phyloP scores from a whole-genome alignment of 2,329 filamentous ascomycete genomes.

The Fusarium burgessii region DNA sequence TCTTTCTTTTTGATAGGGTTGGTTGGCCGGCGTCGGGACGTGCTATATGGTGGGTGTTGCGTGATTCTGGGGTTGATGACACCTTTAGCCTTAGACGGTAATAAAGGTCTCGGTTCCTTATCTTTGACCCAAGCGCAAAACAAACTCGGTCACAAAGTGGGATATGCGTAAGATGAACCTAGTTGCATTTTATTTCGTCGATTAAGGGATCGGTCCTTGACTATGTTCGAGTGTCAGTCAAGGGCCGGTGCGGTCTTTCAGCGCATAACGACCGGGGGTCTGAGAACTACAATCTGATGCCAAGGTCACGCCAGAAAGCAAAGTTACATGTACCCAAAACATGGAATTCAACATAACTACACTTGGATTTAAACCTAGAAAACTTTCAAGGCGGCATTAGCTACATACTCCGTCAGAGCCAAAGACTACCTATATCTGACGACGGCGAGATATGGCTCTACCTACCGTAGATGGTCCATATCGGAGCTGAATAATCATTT shows the following conservation, averaged over 20 bases:
- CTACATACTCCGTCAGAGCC: too few relatives aligned
- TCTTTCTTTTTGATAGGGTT: neutral
- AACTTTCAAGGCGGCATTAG: too few relatives aligned
- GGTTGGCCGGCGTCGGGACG: slow-evolving; percentile 9
- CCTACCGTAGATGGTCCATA: neutral
- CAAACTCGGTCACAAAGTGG: neutral
- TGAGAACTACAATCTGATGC: too few relatives aligned
- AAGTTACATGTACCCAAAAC: too few relatives aligned
- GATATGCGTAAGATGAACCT: neutral
- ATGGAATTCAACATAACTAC: too few relatives aligned
- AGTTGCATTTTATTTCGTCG: fast-evolving
- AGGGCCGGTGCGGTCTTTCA: too few relatives aligned
- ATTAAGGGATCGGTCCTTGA: too few relatives aligned
- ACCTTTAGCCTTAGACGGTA: slow-evolving; percentile 4
- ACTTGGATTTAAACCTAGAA: too few relatives aligned
- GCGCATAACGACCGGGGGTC: too few relatives aligned
- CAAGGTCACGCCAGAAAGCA: too few relatives aligned
- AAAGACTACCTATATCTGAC: neutral
- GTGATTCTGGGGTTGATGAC: slow-evolving; percentile 21
- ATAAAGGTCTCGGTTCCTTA: neutral
- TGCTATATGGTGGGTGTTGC: slow-evolving; percentile 11
- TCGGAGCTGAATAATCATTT: neutral
- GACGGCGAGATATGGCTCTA: neutral
- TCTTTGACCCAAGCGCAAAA: neutral
- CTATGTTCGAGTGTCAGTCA: neutral